Evolutionary conservation across 2,329 filamentous ascomycete genomes (phyloP).

Genomic region (Diplodia sapinea): DNA sequence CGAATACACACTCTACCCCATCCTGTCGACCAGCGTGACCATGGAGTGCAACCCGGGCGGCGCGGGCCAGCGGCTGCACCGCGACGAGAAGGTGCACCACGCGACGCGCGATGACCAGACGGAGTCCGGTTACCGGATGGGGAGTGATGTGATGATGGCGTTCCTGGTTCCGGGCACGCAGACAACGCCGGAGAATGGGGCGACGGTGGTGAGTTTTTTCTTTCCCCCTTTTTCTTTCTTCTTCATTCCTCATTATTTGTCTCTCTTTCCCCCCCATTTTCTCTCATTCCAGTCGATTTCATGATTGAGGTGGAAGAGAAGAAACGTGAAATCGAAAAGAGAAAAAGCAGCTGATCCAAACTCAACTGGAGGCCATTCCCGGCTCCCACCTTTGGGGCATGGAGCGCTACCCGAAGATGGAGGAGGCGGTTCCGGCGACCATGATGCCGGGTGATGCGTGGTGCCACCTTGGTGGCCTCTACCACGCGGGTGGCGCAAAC

Average conservation of each 20-base stretch:
- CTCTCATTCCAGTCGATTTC: too few species aligned
- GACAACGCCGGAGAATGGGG: constrained; percentile 52
- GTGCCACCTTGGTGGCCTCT: constrained; percentile 50
- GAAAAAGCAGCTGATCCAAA: background rate
- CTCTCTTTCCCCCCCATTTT: background rate
- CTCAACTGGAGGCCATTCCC: constrained; percentile 42
- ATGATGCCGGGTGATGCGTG: constrained; percentile 51
- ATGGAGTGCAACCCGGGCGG: constrained; percentile 49
- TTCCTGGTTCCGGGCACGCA: constrained; percentile 31
- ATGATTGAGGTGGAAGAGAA: background rate
- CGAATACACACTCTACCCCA: constrained; percentile 23
- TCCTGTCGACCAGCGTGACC: constrained; percentile 12
- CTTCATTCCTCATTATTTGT: background rate
- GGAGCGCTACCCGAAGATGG: constrained; percentile 45
- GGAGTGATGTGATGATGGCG: constrained; percentile 33
- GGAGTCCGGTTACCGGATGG: constrained; percentile 35
- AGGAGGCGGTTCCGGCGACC: constrained; percentile 50
- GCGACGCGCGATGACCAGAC: constrained; percentile 45
- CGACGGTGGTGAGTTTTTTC: constrained; percentile 40
- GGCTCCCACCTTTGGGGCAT: constrained; percentile 51
- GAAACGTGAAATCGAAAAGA: background rate
- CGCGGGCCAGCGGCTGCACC: constrained; percentile 48
- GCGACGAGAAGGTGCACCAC: constrained; percentile 45
- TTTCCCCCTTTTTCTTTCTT: background rate
- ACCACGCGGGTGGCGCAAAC: constrained; percentile 52